phyloP scores from a whole-genome alignment of 805 yeast species.

The Saturnispora gosingensis region DNA sequence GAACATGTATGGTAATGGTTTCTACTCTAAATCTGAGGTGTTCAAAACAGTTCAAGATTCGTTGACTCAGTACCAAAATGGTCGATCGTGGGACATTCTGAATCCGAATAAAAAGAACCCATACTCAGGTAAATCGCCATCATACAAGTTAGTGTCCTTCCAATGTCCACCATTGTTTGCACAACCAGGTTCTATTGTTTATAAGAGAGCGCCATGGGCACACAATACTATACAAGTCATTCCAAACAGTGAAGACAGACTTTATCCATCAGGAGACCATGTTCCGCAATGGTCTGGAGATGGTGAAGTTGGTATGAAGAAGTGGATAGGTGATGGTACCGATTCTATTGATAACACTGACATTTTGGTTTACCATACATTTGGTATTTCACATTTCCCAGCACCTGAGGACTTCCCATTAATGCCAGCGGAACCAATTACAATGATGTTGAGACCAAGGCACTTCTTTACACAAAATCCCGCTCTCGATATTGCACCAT shows the following conservation, averaged over 20 bases:
- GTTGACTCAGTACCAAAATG: constrained; percentile 51
- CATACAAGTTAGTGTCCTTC: constrained; percentile 68
- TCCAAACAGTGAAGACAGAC: constrained; percentile 62
- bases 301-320: constrained; percentile 54
- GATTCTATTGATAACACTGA: constrained; percentile 59
- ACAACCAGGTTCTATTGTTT: constrained; percentile 61
- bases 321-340: constrained; percentile 57
- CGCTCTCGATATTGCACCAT: constrained; percentile 64
- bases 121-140: constrained; percentile 65
- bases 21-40: constrained; percentile 54
- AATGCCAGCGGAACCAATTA: constrained; percentile 80
- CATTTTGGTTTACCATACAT: constrained; percentile 68
- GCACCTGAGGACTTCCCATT: constrained; percentile 86
- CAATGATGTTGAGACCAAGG: constrained; percentile 66
- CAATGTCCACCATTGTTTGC: constrained; percentile 70
- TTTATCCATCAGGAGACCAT: constrained; percentile 75
- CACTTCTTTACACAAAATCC: constrained; percentile 75
- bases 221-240: constrained; percentile 56
- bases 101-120: constrained; percentile 61
- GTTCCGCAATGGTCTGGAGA: constrained; percentile 71
- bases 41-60: constrained; percentile 64
- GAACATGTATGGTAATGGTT: constrained; percentile 72
- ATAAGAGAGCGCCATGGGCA: constrained; percentile 82
- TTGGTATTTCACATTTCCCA: constrained; percentile 80
- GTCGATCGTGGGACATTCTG: constrained; percentile 70